Base-by-base conservation (phyloP, 2,329 filamentous ascomycete species). In the Calonectria honghensis region DNA sequence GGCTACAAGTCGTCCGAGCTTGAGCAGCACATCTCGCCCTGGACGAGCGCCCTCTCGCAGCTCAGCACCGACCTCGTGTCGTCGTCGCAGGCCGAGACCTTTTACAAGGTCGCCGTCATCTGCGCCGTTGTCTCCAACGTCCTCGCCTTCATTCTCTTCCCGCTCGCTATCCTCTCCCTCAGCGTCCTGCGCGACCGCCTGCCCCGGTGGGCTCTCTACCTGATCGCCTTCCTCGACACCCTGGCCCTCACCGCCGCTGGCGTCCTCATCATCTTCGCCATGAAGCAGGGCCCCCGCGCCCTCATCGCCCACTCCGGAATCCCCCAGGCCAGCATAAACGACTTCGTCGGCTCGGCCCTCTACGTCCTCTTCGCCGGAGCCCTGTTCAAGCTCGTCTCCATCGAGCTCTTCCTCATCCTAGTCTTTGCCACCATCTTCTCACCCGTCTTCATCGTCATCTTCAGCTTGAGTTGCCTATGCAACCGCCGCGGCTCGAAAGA, bases 371-470 rank as follows among this genome's bases (percentile, higher is more conserved):
- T 77, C 31, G 70, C 66, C 4, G 76, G 76, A 4, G 75, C 72
- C 4, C 32, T 76, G 13, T 73, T 76, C 68, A 77, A 75, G 61
- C 65, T 76, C 66, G 67, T 77, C 51, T 75, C 75, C 16, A 71
- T 77, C 16, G 72, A 51, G 6, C 45, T 77, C 31, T 73, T 75
- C 51, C 73, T 76, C 72, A 66, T 57, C 65, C 31, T 75, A 6
- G 70, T 68, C 39, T 76, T 76, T 27, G 52, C 72, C 14, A 32
- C 54, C 4, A 54, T 71, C 32, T 51, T 77, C 9, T 13, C 72
- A 35, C 70, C 70, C 31, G 35, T 68, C 50, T 73, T 76, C 45
- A 57, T 66, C 10, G 45, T 68, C 32, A 67, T 77, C 24, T 59
- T 72, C n/a, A 71, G 65, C 54, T 20, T 69, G 9, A 65, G 50